Percentiles rank a stretch among this genome's conserved stretches.
phyloP scores from a whole-genome alignment of 805 yeast genomes.

The Suhomyces tanzawaensis region DNA sequence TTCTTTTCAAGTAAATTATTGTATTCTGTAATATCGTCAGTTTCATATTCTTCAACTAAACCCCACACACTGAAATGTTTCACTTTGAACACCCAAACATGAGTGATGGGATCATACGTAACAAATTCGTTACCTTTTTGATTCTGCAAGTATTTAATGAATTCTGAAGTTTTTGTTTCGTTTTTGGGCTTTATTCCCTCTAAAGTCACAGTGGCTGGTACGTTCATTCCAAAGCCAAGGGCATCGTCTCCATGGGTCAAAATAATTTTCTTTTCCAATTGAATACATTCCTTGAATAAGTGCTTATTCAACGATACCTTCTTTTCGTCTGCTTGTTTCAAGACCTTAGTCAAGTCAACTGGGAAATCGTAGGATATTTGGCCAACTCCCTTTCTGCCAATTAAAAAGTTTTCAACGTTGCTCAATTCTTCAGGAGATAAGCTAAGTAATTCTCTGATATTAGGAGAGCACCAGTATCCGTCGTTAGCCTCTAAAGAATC shows the following conservation, averaged over 20 bases:
- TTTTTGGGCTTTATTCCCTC: constrained; percentile 57
- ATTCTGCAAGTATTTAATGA: constrained; percentile 50
- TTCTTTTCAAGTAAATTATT: constrained; percentile 36
- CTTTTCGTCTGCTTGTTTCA: constrained; percentile 35
- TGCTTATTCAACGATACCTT: constrained; percentile 38
- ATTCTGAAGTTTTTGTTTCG: constrained; percentile 43
- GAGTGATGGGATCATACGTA: constrained; percentile 72
- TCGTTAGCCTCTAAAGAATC: constrained; percentile 13
- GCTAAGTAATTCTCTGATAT: constrained; percentile 46
- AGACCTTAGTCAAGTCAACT: constrained; percentile 62
- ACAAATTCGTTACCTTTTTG: constrained; percentile 73
- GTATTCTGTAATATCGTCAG: constrained; percentile 11
- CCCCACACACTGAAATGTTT: constrained; percentile 97
- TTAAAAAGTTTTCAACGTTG: constrained; percentile 58
- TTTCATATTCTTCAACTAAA: constrained; percentile 60
- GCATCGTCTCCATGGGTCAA: constrained; percentile 64
- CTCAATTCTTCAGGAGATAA: constrained; percentile 48
- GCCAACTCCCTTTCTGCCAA: constrained; percentile 68
- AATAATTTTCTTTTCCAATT: constrained; percentile 49
- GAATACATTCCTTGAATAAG: constrained; percentile 35
- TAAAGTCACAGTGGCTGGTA: constrained; percentile 70
- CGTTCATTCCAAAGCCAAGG: constrained; percentile 67
- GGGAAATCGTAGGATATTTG: constrained; percentile 63
- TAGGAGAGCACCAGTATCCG: constrained; percentile 75
- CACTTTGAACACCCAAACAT: constrained; percentile 77